Base-by-base conservation (phyloP, 345 rosid genomes). In the Sisymbrium irio region DNA sequence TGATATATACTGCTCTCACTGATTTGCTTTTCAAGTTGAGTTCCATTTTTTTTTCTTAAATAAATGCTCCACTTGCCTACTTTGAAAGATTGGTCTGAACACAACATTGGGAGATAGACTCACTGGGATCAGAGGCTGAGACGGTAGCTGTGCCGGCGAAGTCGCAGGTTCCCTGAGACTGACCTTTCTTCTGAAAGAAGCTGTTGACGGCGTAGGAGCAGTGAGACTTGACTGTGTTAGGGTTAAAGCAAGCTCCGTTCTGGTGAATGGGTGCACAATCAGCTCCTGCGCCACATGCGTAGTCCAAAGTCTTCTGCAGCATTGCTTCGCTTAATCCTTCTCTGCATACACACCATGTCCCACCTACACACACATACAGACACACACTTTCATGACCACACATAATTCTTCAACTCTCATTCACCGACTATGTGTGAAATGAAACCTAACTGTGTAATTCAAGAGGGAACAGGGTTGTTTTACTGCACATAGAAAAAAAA, bases 201-300 rank as follows among this genome's bases (percentile, higher is more conserved):
- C 97, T 95, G 85, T 95, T 95, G 37, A 87, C 97, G 41, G 97
- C 98, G 74, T 85, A 93, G 53, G 75, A 81, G 79, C 97, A 95
- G 61, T 94, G 98, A 58, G 93, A 79, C 69, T 72, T 85, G 50
- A 92, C 91, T 30, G 82, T 84, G 85, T 89, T 87, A 27, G 99
- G 97, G 30, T 75, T 73, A 73, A 67, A 95, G 53, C 99, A 95
- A 49, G 84, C 73, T 12, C 91, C 95, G 15, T 40, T 84, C 33
- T 79, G 60, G 72, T 87, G 89, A 77, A 79, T 67, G 14, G 96
- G 96, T 74, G n/a, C 58, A 76, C 99, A 95, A 69, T 95, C 99
- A 22, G 97, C 97, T 13, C 99, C 99, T 47, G 93, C 91, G 39
- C 99, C 97, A 78, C 99, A 95, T 1, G 99, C 97, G 73, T 88